Base-by-base conservation (phyloP, 1,284 basidiomycete species). In the Tremellales sp. region DNA sequence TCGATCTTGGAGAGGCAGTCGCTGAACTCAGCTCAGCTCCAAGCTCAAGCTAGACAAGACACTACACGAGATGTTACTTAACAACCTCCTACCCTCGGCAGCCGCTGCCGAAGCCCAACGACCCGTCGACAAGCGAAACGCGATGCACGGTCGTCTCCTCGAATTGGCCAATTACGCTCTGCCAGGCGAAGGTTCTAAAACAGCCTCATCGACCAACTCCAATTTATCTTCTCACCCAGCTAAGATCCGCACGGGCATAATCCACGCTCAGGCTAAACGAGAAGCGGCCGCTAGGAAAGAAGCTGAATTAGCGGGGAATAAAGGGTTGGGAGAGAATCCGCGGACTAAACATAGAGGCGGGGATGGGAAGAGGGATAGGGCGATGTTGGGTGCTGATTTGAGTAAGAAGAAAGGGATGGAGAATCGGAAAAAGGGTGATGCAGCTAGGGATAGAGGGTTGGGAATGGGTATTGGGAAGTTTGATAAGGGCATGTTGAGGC, bases 31-130 rank as follows among this genome's bases (percentile, higher is more conserved):
- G 13, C 22, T 2, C 43, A 69, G 67, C 43, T 65, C 65, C 13
- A 73, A 74, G 45, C 40, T 57, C 5, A 54, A 60, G 15, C 64
- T 76, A 21, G 74, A 76, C 62, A 70, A 73, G 53, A 65, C 71
- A 8, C 60, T 76, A 8, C 74, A 76, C 44, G 52, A 62, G 41
- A 65, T 76, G 58, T 63, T 76, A n/a, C 59, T 72, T 43, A 74
- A 60, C 12, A 64, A 57, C 12, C 63, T 76, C 12, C 54, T 76
- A 0, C 68, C 74, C 2, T 42, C 49, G 3, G 53, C 64, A 0
- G 45, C 58, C 1, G 43, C 61, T 15, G 54, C 58, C 29, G 42
- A 45, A 6, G 63, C 64, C 2, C 52, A 58, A 4, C 61, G 67
- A 2, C 71, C 73, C 2, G 64, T 68, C 17, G 72, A 75, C 19